These are phyloP conservation scores for Hanseniaspora singularis DNA, from an alignment of 805 yeast genomes.

Conservation along the genomic window DNA sequence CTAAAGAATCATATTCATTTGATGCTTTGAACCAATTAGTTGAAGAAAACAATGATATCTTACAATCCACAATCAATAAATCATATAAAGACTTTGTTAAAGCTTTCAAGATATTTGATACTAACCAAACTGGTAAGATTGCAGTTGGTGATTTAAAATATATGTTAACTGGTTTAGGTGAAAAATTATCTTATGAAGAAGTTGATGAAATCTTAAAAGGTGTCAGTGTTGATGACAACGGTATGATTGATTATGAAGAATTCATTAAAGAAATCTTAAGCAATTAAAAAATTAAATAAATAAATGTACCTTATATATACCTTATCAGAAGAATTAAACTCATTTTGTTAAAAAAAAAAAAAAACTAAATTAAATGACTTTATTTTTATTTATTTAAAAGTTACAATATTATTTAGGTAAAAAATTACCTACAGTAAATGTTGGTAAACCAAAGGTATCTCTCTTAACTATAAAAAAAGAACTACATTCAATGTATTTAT, in stretches of 20 bases:
- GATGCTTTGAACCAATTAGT: conserved; percentile 24
- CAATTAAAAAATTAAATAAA: conserved; percentile 40
- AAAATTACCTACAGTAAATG: conserved; percentile 92
- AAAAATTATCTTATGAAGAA: conserved; percentile 77
- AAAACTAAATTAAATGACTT: background rate
- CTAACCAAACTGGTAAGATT: conserved; percentile 87
- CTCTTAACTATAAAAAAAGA: conserved; percentile 88
- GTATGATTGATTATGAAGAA: conserved; percentile 87
- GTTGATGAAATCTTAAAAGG: conserved; percentile 95
- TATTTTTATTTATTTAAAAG: background rate
- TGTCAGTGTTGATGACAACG: conserved; percentile 83
- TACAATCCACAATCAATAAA: conserved; percentile 27
- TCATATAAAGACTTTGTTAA: conserved; percentile 64
- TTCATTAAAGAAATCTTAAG: conserved; percentile 88
- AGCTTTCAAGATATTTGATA: conserved; percentile 95
- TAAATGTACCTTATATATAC: background rate
- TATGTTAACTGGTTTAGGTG: conserved; percentile 91
- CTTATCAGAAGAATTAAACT: background rate
- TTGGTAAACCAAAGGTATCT: conserved; percentile 92
- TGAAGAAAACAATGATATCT: conserved; percentile 21
- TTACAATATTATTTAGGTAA: conserved; percentile 48
- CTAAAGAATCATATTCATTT: conserved; percentile 19
- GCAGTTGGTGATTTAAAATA: conserved; percentile 95
- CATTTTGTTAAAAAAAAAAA: background rate
- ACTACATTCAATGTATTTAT: conserved; percentile 52